Evolutionary conservation across 495 filamentous ascomycete genomes (phyloP).

Genomic region (Chaetomium cochliodes): DNA sequence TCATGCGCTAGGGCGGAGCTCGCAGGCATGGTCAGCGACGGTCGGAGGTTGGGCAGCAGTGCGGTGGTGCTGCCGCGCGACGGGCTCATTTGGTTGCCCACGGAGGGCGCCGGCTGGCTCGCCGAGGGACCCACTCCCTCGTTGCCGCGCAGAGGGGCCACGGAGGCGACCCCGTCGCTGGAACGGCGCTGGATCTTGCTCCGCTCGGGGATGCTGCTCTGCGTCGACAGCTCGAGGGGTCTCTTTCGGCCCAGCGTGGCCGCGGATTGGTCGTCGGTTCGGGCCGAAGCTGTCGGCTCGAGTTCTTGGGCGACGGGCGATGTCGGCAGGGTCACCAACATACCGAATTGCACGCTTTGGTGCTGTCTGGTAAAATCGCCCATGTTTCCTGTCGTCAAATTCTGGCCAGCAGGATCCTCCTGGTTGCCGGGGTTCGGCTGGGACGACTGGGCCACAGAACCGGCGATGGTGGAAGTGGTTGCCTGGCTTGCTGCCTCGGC

Average conservation of each 20-base stretch:
- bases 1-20: conserved; percentile 25
- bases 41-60: conserved; percentile 7
- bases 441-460: conserved; percentile 10
- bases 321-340: neutral
- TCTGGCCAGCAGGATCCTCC: neutral
- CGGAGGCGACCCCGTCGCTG: conserved; percentile 2
- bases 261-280: neutral
- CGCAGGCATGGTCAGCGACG: neutral
- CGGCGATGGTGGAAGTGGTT: conserved; percentile 17
- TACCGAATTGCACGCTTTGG: neutral
- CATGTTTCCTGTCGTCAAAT: neutral
- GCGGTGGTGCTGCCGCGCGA: conserved; percentile 20
- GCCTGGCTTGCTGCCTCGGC: conserved; percentile 31
- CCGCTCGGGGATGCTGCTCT: neutral
- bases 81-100: neutral
- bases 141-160: neutral
- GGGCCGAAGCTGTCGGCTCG: neutral
- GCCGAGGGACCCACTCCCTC: neutral
- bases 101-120: conserved; percentile 11
- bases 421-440: neutral
- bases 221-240: conserved; percentile 9
- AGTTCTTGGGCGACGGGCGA: neutral
- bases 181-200: conserved; percentile 20
- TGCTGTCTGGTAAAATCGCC: neutral
- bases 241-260: conserved; percentile 13